phyloP scores from a whole-genome alignment of 2,329 filamentous ascomycete species.

The Zopfia rhizophila region DNA sequence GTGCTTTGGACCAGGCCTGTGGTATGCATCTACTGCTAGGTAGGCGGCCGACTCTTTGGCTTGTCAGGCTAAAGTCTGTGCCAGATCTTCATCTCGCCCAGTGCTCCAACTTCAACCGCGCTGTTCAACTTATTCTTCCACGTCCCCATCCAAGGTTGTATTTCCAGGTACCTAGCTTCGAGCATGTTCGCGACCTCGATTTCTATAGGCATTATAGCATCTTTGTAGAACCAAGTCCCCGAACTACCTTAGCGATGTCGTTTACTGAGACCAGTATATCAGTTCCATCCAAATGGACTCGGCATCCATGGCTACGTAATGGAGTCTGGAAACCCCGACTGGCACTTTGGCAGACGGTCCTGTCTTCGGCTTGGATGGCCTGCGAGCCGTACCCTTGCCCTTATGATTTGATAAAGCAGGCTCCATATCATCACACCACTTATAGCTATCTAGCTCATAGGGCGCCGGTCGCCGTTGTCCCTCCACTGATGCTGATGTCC shows the following conservation, averaged over 20 bases:
- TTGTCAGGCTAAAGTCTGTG: constrained; percentile 82
- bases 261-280: constrained; percentile 96
- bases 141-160: constrained; percentile 89
- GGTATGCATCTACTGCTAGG: constrained; percentile 43
- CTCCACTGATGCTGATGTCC: constrained; percentile 34
- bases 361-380: constrained; percentile 31
- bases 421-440: constrained; percentile 58
- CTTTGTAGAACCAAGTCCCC: constrained; percentile 98
- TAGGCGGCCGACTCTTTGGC: constrained; percentile 59
- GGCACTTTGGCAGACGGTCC: constrained; percentile 70
- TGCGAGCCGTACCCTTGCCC: constrained; percentile 37
- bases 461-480: constrained; percentile 46
- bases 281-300: constrained; percentile 79
- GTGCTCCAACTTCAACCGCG: constrained; percentile 87
- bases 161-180: constrained; percentile 87
- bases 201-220: constrained; percentile 92
- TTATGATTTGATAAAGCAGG: constrained; percentile 42
- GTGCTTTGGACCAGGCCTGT: constrained; percentile 43
- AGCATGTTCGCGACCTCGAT: constrained; percentile 88
- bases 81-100: constrained; percentile 90
- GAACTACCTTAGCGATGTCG: constrained; percentile 82
- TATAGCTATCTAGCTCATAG: constrained; percentile 58
- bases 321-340: constrained; percentile 89
- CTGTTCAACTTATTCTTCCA: constrained; percentile 92
- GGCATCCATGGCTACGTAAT: constrained; percentile 83